Base-by-base conservation (phyloP, 148 eudicot genomes). In the Rheum nobile region DNA sequence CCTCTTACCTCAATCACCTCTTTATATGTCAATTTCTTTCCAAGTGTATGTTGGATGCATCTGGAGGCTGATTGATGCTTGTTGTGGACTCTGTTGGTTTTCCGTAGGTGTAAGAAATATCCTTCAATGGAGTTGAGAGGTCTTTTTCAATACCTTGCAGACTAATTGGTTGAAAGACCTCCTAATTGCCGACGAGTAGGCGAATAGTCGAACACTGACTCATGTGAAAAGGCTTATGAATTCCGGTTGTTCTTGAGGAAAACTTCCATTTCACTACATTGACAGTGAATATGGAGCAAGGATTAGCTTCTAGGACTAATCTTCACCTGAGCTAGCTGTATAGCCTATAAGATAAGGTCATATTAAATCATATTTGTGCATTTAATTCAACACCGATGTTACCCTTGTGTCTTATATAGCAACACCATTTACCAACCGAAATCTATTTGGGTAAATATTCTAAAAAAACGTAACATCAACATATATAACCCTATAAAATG, bases 81-180 rank as follows among this genome's bases (percentile, higher is more conserved):
- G 2, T 72, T 34, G 73, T 57, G 37, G 24, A 29, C 16, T 74
- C 41, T 82, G 74, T 42, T 79, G 71, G 10, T 67, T 14, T 77
- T 71, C 69, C 76, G 14, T 75, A 95, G 99, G 91, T 95, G 97
- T 82, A 95, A 95, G 85, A 95, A 95, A 82, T 95, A 95, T 74
- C 99, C 97, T 21, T 95, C 99, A 21, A 92, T 95, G 99, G 99
- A 95, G 85, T 83, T 95, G 34, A 83, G 96, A 73, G 99, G 99
- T 44, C 99, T 95, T 72, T 91, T 95, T 79, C 99, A 92, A 79
- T 95, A 95, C 80, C 94, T 95, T 80, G 91, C n/a, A 3, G 31
- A n/a, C n/a, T n/a, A n/a, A n/a, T n/a, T n/a, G n/a, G n/a, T n/a
- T n/a, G n/a, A n/a, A n/a, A n/a, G n/a, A n/a, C n/a, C n/a, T n/a